Percentiles rank a stretch among this genome's conserved stretches.
Conservation (phyloP, 768 basidiomycete species). For the Tricholoma hemisulphureum region DNA sequence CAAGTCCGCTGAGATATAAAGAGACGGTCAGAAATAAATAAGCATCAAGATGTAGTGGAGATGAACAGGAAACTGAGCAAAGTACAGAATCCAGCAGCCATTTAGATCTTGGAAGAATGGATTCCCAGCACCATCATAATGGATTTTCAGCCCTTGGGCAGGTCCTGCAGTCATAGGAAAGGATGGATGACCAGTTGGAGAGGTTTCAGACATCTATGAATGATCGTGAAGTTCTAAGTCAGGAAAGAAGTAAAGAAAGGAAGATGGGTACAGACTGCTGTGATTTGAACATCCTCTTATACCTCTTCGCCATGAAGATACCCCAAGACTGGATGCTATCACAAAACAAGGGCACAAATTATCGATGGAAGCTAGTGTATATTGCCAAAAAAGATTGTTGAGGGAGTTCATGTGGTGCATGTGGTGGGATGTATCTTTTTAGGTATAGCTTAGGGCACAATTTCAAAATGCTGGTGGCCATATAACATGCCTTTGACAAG, state of each 20-base stretch:
- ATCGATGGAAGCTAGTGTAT: background rate
- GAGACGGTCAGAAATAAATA: background rate
- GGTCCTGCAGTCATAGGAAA: background rate
- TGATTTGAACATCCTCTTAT: background rate
- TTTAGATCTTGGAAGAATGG: slow-evolving; percentile 1
- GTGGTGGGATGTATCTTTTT: background rate
- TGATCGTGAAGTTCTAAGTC: background rate
- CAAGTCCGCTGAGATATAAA: background rate
- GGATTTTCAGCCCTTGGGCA: background rate
- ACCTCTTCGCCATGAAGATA: background rate
- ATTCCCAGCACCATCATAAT: slow-evolving; percentile 1
- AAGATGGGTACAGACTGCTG: background rate
- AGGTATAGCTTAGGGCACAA: background rate
- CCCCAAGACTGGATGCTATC: background rate
- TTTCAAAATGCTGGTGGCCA: background rate
- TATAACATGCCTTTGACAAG: background rate
- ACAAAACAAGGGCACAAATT: background rate
- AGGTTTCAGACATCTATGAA: background rate
- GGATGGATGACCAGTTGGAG: background rate
- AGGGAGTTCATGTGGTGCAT: background rate
- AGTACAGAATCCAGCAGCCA: slow-evolving; percentile 2
- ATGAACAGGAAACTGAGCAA: slow-evolving; percentile 1
- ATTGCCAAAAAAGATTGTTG: background rate
- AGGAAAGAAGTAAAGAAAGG: background rate
- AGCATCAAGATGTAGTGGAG: background rate